Evolutionary conservation across 192 early-diverging fungal species (phyloP).

Genomic region (Coemansia sp.): DNA sequence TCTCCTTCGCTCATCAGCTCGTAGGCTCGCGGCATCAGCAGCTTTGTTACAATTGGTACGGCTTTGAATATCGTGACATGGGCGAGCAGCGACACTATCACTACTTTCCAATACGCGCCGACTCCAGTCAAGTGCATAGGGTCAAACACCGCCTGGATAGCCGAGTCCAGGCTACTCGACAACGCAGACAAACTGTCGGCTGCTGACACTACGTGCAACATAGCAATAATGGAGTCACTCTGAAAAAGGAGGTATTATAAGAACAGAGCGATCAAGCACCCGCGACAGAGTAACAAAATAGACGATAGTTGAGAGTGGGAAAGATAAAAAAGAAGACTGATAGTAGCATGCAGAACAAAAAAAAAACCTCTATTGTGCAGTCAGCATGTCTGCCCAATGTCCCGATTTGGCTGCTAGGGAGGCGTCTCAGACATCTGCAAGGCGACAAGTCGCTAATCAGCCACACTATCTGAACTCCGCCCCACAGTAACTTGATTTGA

Average conservation of each 20-base stretch:
- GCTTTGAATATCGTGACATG: constrained; percentile 9
- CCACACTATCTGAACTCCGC: not conserved
- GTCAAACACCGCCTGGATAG: constrained; percentile 35
- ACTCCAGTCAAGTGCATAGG: constrained; percentile 35
- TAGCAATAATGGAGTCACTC: not conserved
- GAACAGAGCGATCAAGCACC: not conserved
- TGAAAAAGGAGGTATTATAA: not conserved
- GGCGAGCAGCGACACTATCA: constrained; percentile 14
- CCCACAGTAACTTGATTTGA: not conserved
- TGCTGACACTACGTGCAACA: not conserved
- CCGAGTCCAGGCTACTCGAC: constrained; percentile 6
- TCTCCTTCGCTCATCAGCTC: constrained; percentile 14
- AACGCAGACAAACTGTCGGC: not conserved
- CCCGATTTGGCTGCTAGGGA: not conserved
- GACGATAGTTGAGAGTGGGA: not conserved
- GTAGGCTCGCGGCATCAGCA: constrained; percentile 25
- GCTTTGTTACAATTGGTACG: constrained; percentile 6
- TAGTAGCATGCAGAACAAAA: not conserved
- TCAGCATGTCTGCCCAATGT: not conserved
- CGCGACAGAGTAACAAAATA: not conserved
- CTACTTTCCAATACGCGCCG: constrained; percentile 32
- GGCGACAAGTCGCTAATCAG: not conserved
- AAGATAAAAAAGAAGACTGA: not conserved
- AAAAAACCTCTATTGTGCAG: not conserved
- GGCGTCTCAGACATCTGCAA: not conserved